Base-by-base conservation (phyloP, 2,329 filamentous ascomycete genomes). In the Aspergillus transmontanensis region DNA sequence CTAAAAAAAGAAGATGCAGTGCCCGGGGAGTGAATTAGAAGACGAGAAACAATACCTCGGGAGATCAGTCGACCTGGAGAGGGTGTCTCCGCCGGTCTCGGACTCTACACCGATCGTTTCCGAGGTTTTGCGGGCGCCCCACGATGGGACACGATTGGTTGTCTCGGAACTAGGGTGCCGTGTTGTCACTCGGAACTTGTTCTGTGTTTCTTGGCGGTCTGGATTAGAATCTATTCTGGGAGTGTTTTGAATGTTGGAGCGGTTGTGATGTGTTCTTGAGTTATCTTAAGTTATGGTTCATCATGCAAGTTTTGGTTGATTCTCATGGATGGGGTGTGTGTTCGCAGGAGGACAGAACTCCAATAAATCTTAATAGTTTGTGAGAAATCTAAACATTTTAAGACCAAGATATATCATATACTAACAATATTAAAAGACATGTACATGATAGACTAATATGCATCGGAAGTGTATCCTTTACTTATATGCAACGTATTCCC, bases 81-180 rank as follows among this genome's bases (percentile, higher is more conserved):
- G 51, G 54, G 34, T 6, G 19, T 28, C 32, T 41, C 21, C 21
- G 61, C 64, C 55, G 62, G 60, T 68, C 66, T 69, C 68, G 63
- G 66, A 64, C 58, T 57, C 5, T 19, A 55, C 28, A 53, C 56
- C 58, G 58, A 62, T 26, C 10, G n/a, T 62, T 69, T 64, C 63
- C 62, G 62, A 64, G 65, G 58, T 2, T 6, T 12, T 16, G 32
- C 12, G 43, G 51, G 23, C 41, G 19, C 23, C 28, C 30, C 28
- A n/a, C 45, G 36, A 19, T 2, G 36, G 16, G 23, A 14, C 36
- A 1, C 64, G 43, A 70, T 70, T 68, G 67, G 67, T 19, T 28
- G 26, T 68, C 68, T 69, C 68, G 65, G 68, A 66, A 66, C 32
- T 19, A 4, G 3, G 34, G 7, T 14, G 9, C 26, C 41, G n/a